Conservation (phyloP, 1,284 basidiomycete species). For the Prillingera fragicola region DNA sequence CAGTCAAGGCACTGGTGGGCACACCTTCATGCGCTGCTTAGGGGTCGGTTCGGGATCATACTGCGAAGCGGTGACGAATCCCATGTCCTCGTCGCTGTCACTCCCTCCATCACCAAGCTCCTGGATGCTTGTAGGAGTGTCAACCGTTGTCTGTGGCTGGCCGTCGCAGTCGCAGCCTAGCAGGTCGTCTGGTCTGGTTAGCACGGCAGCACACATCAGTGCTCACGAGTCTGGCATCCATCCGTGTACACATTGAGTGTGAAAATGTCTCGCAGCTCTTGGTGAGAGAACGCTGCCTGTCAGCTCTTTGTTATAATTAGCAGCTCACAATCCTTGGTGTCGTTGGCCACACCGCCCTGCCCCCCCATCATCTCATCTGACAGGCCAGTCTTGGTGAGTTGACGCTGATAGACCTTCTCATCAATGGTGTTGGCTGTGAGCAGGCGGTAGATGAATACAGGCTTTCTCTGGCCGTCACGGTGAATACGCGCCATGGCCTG, state of each 20-base stretch:
- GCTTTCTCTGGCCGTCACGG: conserved; percentile 87
- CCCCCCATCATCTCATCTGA: conserved; percentile 53
- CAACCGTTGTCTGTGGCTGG: too few relatives aligned
- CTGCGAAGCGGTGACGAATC: conserved; percentile 69
- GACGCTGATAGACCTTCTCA: conserved; percentile 57
- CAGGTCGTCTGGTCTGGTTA: conserved; percentile 52
- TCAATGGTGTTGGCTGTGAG: conserved; percentile 56
- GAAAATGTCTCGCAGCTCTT: conserved; percentile 91
- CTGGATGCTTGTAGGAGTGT: too few relatives aligned
- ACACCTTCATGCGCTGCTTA: too few relatives aligned
- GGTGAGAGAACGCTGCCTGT: conserved; percentile 65
- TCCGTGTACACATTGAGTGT: conserved; percentile 69
- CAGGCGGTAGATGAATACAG: conserved; percentile 90
- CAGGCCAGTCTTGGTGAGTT: conserved; percentile 91
- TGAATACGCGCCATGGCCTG: conserved; percentile 98
- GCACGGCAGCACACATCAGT: conserved; percentile 1
- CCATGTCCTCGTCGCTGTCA: conserved; percentile 46
- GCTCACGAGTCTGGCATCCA: conserved; percentile 71
- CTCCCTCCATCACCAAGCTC: too few relatives aligned
- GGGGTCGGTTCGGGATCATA: conserved; percentile 36
- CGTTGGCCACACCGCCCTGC: conserved; percentile 15
- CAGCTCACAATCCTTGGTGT: conserved; percentile 63
- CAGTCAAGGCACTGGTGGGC: not conserved
- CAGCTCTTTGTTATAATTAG: conserved; percentile 50
- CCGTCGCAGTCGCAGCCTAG: conserved; percentile 63